Evolutionary conservation across 768 basidiomycete species (phyloP).

Genomic region (Auriculariales sp.): DNA sequence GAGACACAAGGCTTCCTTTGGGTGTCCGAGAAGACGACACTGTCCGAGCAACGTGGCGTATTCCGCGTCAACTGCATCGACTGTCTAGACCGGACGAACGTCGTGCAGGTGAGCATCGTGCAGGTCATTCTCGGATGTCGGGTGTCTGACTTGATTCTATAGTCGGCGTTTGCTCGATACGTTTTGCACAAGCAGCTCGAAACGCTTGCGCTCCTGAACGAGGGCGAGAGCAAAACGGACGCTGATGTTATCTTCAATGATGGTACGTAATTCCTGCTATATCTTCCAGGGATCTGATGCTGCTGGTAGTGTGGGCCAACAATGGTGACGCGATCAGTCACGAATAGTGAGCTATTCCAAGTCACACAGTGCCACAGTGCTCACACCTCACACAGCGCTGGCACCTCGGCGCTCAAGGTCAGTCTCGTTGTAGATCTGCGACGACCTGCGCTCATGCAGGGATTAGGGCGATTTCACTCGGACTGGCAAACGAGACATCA

Average conservation of each 20-base stretch:
- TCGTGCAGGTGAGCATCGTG: constrained; percentile 52
- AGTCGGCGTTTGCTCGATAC: constrained; percentile 87
- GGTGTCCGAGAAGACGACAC: constrained; percentile 51
- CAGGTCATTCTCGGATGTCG: constrained; percentile 2
- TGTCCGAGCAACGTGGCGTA: constrained; percentile 73
- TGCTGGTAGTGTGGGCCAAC: constrained; percentile 76
- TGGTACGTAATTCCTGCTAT: constrained; percentile 26
- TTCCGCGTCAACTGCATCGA: constrained; percentile 94
- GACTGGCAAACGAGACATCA: constrained; percentile 89
- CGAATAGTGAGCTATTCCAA: constrained; percentile 46
- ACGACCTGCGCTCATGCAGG: constrained; percentile 1
- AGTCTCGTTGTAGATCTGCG: constrained; percentile 11
- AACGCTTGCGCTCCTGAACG: constrained; percentile 51
- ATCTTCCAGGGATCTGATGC: background rate
- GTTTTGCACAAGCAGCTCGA: constrained; percentile 63
- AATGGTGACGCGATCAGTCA: constrained; percentile 92
- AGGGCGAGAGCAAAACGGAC: constrained; percentile 40
- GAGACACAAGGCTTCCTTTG: constrained; percentile 82
- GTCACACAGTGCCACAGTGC: background rate
- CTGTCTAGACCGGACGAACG: constrained; percentile 89
- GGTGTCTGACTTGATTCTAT: constrained; percentile 5
- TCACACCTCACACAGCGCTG: constrained; percentile 44
- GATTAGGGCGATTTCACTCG: constrained; percentile 73
- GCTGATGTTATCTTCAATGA: constrained; percentile 70
- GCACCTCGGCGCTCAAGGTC: constrained; percentile 91